Conservation (phyloP, 169 alveolate genomes). For the Plasmodium relictum region DNA sequence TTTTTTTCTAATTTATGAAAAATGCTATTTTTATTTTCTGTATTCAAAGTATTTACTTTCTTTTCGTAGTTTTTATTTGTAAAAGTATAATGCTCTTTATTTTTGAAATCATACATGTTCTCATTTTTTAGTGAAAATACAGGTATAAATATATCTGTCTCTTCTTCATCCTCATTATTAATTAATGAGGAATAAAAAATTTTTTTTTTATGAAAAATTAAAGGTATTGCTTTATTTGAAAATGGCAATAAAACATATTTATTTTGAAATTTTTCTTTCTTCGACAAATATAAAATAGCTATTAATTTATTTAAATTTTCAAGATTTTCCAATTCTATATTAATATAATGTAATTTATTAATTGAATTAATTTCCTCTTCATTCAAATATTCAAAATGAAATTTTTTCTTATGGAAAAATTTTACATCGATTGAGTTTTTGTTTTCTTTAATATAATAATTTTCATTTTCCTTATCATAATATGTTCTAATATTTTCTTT, state of each 20-base stretch:
- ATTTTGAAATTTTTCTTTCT: constrained; percentile 23
- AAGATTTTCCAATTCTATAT: not conserved
- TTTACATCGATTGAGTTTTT: constrained; percentile 2
- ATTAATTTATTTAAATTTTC: constrained; percentile 11
- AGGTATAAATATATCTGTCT: constrained; percentile 35
- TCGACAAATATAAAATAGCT: constrained; percentile 28
- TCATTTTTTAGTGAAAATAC: constrained; percentile 7
- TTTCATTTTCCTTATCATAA: not conserved
- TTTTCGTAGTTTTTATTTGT: not conserved
- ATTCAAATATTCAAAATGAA: constrained; percentile 7
- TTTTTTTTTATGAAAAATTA: constrained; percentile 18
- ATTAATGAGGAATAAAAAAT: not conserved
- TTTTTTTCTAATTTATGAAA: not conserved
- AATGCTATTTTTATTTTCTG: not conserved
- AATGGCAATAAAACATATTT: constrained; percentile 37
- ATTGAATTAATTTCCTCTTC: not conserved
- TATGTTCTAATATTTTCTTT: not conserved
- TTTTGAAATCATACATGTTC: not conserved
- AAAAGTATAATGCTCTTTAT: not conserved
- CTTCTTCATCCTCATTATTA: not conserved
- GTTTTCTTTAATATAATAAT: not conserved
- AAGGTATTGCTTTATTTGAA: constrained; percentile 13
- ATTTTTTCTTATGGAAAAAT: constrained; percentile 17
- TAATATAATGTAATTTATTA: not conserved
- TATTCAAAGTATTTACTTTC: not conserved